These are phyloP conservation scores for Strobilomyces confusus DNA, from an alignment of 768 basidiomycete species.

Conservation along the genomic window DNA sequence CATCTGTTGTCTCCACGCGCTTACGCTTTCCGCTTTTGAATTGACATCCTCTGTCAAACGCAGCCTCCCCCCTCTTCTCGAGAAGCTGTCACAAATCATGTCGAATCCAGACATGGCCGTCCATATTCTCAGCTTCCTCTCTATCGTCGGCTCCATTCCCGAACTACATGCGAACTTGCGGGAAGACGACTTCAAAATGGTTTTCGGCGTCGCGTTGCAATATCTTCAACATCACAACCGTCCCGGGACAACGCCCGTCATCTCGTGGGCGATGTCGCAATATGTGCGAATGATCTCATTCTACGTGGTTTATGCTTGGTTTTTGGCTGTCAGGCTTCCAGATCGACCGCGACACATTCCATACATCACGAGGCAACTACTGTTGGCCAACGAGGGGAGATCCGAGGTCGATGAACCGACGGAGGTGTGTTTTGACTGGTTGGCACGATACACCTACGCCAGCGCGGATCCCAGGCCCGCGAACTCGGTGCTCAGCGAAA, in stretches of 20 bases:
- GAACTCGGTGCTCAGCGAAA: constrained; percentile 70
- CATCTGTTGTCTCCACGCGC: constrained; percentile 85
- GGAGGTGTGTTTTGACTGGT: constrained; percentile 97
- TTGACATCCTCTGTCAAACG: constrained; percentile 78
- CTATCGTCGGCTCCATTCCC: constrained; percentile 78
- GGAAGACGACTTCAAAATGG: constrained; percentile 85
- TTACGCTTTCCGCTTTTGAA: constrained; percentile 86
- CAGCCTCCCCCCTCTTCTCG: constrained; percentile 73
- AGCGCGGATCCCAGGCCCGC: constrained; percentile 91
- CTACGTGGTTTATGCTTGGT: constrained; percentile 92
- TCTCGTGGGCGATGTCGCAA: constrained; percentile 85
- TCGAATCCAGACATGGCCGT: constrained; percentile 89
- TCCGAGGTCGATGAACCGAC: constrained; percentile 79
- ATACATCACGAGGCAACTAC: constrained; percentile 82
- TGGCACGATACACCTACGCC: constrained; percentile 90
- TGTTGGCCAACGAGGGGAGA: constrained; percentile 79
- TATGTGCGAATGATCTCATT: constrained; percentile 89
- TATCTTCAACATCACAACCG: constrained; percentile 91
- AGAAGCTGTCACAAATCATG: constrained; percentile 91
- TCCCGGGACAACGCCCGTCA: constrained; percentile 50
- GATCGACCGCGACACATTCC: constrained; percentile 79
- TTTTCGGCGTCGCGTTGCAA: constrained; percentile 90
- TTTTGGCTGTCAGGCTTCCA: constrained; percentile 77
- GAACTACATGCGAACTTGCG: constrained; percentile 86
- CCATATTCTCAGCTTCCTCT: constrained; percentile 92